These are phyloP conservation scores for Macrolepiota dolichaula DNA, from an alignment of 768 basidiomycete species.

Conservation along the genomic window DNA sequence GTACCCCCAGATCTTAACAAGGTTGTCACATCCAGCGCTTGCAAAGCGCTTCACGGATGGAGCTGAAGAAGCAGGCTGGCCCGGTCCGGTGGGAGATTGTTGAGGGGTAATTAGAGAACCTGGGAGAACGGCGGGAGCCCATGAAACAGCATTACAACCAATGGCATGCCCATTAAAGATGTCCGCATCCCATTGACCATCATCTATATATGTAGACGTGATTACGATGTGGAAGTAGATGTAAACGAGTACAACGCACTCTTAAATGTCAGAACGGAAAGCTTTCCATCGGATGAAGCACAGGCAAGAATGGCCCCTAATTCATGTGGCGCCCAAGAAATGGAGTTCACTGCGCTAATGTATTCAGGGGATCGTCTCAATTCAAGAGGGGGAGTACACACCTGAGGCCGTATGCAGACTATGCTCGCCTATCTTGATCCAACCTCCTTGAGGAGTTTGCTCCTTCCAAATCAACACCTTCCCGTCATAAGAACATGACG, in stretches of 20 bases:
- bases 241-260: conserved; percentile 46
- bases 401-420: conserved; percentile 91
- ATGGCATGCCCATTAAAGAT: conserved; percentile 96
- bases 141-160: conserved; percentile 95
- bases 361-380: not conserved
- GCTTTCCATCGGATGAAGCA: conserved; percentile 94
- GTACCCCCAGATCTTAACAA: conserved; percentile 93
- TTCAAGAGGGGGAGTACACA: conserved; percentile 30
- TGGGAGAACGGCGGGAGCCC: conserved; percentile 90
- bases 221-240: not conserved
- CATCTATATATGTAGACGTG: conserved; percentile 50
- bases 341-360: conserved; percentile 78
- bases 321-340: conserved; percentile 99
- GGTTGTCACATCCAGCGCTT: conserved; percentile 93
- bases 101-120: conserved; percentile 80
- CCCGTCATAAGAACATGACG: conserved; percentile 98
- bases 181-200: conserved; percentile 93
- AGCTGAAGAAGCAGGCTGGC: conserved; percentile 37
- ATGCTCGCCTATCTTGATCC: conserved; percentile 97
- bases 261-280: conserved; percentile 96
- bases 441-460: conserved; percentile 65
- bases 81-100: conserved; percentile 43
- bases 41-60: conserved; percentile 89
- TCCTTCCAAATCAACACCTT: conserved; percentile 99
- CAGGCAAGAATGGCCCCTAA: conserved; percentile 96